These are phyloP conservation scores for Mycotypha africana DNA, from an alignment of 371 early-diverging fungal genomes.

Conservation along the genomic window DNA sequence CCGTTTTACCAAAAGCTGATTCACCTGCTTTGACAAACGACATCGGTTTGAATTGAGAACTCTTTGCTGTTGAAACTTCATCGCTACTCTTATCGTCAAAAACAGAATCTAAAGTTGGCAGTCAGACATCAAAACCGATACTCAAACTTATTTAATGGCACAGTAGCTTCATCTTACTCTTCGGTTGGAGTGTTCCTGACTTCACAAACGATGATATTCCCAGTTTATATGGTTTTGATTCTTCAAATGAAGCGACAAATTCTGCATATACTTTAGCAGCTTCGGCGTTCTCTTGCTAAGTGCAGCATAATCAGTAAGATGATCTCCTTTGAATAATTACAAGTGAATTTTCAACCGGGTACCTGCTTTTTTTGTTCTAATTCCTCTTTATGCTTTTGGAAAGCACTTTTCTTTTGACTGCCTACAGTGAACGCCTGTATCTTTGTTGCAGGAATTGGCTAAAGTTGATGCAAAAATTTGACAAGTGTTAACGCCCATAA, in stretches of 20 bases:
- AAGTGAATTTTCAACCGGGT: too few relatives aligned
- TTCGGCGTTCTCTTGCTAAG: slow-evolving; percentile 63
- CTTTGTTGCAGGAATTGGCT: slow-evolving; percentile 58
- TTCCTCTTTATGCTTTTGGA: slow-evolving; percentile 74
- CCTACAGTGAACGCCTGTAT: slow-evolving; percentile 67
- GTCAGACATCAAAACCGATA: background rate
- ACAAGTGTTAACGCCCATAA: too few relatives aligned
- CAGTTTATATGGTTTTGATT: slow-evolving; percentile 34
- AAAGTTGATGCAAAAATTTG: background rate
- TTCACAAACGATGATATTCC: slow-evolving; percentile 58
- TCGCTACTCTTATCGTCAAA: background rate
- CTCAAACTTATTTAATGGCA: background rate
- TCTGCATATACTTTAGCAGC: slow-evolving; percentile 79
- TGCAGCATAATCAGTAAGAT: background rate
- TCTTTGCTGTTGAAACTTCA: too few relatives aligned
- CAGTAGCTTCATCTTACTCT: too few relatives aligned
- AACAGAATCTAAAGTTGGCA: slow-evolving; percentile 1
- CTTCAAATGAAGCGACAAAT: slow-evolving; percentile 84
- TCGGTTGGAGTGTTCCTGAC: slow-evolving; percentile 37
- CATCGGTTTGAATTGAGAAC: slow-evolving; percentile 40
- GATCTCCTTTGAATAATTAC: background rate
- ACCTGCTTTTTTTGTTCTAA: slow-evolving; percentile 70
- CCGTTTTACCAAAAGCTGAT: background rate
- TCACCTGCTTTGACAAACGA: slow-evolving; percentile 38
- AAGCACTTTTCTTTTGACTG: slow-evolving; percentile 64